Base-by-base conservation (phyloP, 2,329 filamentous ascomycete genomes). In the Trichoderma koningiopsis region DNA sequence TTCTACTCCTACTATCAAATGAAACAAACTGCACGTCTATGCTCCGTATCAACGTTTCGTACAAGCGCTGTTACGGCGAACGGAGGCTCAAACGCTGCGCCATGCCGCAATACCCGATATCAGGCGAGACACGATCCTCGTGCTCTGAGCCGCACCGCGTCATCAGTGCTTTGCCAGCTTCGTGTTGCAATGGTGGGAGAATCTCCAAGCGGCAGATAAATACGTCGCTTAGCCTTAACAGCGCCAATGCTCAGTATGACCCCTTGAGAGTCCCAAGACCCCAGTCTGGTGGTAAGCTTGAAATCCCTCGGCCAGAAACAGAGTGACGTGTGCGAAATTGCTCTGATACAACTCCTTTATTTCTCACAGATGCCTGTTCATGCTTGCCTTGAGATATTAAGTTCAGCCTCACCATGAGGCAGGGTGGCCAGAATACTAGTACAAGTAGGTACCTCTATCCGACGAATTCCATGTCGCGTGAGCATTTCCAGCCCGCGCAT, bases 381-480 rank as follows among this genome's bases (percentile, higher is more conserved):
- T 24, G 35, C 19, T 11, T 61, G 8, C 27, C 6, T n/a, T 35
- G 58, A 24, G 7, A 29, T 16, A 24, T 29, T 31, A 64, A 19
- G 24, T 66, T 55, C 3, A 55, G 27, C 27, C 37, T 58, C 10
- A 10, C 27, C 27, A 49, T 49, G 14, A 7, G 24, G 13, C 43
- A 6, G 16, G 13, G 53, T 19, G 27, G 27, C 27, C 2, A 27
- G n/a, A n/a, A n/a, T n/a, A n/a, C n/a, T n/a, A n/a, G n/a, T n/a
- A n/a, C n/a, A 27, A 4, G 2, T 27, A 27, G 27, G 27, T 27
- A 10, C 13, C n/a, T n/a, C n/a, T 13, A 53, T 16, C 11, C 31
- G 5, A 55, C 2, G n/a, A 55, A 37, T 1, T 19, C 4, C 27
- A 3, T 68, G 65, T 60, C 65, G 65, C 65, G 65, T 68, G 65